These are phyloP conservation scores for Mycena citricolor DNA, from an alignment of 1,284 basidiomycete genomes.

Conservation along the genomic window DNA sequence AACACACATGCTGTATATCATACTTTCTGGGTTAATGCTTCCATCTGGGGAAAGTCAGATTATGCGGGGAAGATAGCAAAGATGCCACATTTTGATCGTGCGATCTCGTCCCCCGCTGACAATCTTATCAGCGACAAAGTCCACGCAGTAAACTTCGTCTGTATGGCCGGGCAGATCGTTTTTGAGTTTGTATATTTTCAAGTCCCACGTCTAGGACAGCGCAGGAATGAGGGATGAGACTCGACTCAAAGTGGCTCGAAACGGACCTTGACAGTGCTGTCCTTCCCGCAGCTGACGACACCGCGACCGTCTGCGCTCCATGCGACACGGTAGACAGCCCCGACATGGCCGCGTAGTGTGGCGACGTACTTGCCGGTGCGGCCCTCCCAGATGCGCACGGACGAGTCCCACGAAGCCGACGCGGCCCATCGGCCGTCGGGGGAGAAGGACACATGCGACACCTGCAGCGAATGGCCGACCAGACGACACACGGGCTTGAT, in stretches of 20 bases:
- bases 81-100: conserved; percentile 70
- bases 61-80: conserved; percentile 4
- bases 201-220: conserved; percentile 78
- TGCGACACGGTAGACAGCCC: conserved; percentile 89
- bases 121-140: conserved; percentile 96
- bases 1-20: conserved; percentile 3
- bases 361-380: conserved; percentile 91
- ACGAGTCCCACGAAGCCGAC: conserved; percentile 89
- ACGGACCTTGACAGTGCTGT: conserved; percentile 89
- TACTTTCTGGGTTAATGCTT: conserved; percentile 29
- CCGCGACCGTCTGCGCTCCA: conserved; percentile 95
- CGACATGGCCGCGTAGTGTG: conserved; percentile 90
- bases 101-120: conserved; percentile 88
- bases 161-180: conserved; percentile 94
- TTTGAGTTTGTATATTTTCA: conserved; percentile 93
- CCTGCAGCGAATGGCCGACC: conserved; percentile 94
- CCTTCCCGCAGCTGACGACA: conserved; percentile 93
- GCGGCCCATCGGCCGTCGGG: conserved; percentile 93
- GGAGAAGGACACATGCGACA: conserved; percentile 94
- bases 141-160: conserved; percentile 98
- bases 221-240: conserved; percentile 2
- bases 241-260: conserved; percentile 1
- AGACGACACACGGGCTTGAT: conserved; percentile 87
- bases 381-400: conserved; percentile 93
- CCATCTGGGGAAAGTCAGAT: conserved; percentile 31